Evolutionary conservation across 352 stramenopile genomes (phyloP), one percentile per base, ranked within the genome.

Genomic region (Aphanomyces invadans): DNA sequence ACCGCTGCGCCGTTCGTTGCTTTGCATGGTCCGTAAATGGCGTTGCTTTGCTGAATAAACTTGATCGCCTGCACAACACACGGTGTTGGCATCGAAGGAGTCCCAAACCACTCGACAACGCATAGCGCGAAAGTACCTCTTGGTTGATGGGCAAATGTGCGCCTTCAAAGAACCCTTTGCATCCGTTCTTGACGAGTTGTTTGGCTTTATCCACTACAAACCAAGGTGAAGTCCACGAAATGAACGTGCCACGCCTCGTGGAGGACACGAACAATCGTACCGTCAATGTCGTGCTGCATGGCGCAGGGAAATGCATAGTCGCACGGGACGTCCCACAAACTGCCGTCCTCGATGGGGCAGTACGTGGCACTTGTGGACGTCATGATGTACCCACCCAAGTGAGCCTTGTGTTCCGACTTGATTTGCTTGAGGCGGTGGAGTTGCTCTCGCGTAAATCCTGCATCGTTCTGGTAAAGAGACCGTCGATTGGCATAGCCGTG

Each of bases 261-360:
- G 10, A 54, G 5, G n/a, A 54, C 46, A 11, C 7, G 19, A 19
- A 25, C 51, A 84, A 74, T 15, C 10, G 87, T 85, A 52, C 76
- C 80, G 68, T 92, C 81, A 66, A 99, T 86, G 54, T 97, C 86
- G 71, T 97, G 93, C 75, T 98, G 90, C 33, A 89, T 90, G n/a
- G 92, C 95, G 71, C 93, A 98, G 33, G 95, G 92, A 71, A 99
- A 98, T 57, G 89, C 94, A 68, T 98, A 89, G 77, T 99, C 96
- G 70, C 93, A 98, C 17, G 80, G 73, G n/a, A 88, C 86, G 28
- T 87, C 86, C 92, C 91, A 98, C 33, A 96, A 78, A 60, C 76
- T 83, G 42, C 80, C 70, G 49, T 89, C 83, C 63, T 92, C 80
- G 4, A 71, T 65, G 25, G 85, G 85, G 70, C 93, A 75, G 77